phyloP scores from a whole-genome alignment of 345 rosid species.

The Arabis alpina region DNA sequence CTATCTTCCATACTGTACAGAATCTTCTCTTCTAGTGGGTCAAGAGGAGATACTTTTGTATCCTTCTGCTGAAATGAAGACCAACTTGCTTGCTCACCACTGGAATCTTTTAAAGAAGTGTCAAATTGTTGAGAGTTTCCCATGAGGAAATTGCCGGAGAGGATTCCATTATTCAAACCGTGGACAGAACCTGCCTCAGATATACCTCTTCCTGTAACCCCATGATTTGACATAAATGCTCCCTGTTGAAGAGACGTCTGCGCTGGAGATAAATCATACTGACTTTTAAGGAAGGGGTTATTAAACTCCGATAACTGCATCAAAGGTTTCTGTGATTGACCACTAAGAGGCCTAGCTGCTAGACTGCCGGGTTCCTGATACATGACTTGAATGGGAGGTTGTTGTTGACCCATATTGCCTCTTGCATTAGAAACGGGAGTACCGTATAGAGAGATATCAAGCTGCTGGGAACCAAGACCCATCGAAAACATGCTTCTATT shows the following conservation, averaged over 20 bases:
- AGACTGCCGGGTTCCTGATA: conserved; percentile 42
- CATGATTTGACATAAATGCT: conserved; percentile 47
- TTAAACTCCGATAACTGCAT: conserved; percentile 47
- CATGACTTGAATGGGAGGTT: conserved; percentile 45
- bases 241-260: conserved; percentile 41
- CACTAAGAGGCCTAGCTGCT: conserved; percentile 44
- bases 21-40: conserved; percentile 85
- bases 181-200: conserved; percentile 49
- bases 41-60: conserved; percentile 53
- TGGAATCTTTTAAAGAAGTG: conserved; percentile 43
- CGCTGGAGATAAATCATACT: conserved; percentile 20
- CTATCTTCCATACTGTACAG: conserved; percentile 72
- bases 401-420: conserved; percentile 52
- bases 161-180: conserved; percentile 43
- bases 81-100: conserved; percentile 51
- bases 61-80: conserved; percentile 50
- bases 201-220: conserved; percentile 46
- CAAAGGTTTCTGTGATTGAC: conserved; percentile 48
- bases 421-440: conserved; percentile 54
- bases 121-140: conserved; percentile 41
- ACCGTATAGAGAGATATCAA: conserved; percentile 60
- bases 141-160: conserved; percentile 43
- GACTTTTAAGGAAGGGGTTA: conserved; percentile 47
- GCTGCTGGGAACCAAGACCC: conserved; percentile 58
- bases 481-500: conserved; percentile 44